These are phyloP conservation scores for Chrysochromulina tobinii DNA, from an alignment of 78 protist species.

Conservation along the genomic window DNA sequence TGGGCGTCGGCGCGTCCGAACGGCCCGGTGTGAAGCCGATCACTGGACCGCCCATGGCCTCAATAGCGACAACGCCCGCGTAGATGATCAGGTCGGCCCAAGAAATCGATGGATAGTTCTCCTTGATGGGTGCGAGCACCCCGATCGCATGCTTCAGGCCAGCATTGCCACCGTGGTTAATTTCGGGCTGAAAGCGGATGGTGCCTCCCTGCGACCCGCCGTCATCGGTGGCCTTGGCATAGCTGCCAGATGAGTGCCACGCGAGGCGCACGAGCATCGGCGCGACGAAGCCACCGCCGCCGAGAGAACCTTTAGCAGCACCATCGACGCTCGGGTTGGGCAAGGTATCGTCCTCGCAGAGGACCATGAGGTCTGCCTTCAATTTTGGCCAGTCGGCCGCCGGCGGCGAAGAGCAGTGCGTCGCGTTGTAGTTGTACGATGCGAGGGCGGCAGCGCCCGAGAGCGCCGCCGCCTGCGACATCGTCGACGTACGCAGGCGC, in stretches of 20 bases:
- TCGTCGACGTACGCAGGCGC: no score
- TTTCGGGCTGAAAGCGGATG: conserved; percentile 66
- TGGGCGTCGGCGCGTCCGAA: conserved; percentile 43
- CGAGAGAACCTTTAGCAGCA: not conserved
- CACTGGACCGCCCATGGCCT: conserved; percentile 68
- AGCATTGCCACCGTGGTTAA: conserved; percentile 60
- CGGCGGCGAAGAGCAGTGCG: no score
- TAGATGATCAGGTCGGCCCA: conserved; percentile 69
- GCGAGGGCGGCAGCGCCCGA: no score
- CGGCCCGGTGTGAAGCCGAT: conserved; percentile 64
- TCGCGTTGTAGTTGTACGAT: no score
- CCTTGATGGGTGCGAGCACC: conserved; percentile 57
- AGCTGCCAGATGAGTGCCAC: conserved; percentile 76
- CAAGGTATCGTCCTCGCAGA: not conserved
- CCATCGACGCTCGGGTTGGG: not conserved
- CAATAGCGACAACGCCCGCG: conserved; percentile 65
- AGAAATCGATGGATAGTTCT: conserved; percentile 44
- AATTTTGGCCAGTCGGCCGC: not conserved
- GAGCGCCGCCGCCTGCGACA: no score
- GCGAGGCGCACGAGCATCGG: conserved; percentile 75
- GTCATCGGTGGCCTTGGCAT: not conserved
- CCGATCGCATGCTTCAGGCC: conserved; percentile 30
- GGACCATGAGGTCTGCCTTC: not conserved
- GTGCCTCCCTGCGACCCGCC: conserved; percentile 70
- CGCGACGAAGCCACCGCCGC: conserved; percentile 7